Base-by-base conservation (phyloP, 2,329 filamentous ascomycete species). In the Diaporthe sp. region DNA sequence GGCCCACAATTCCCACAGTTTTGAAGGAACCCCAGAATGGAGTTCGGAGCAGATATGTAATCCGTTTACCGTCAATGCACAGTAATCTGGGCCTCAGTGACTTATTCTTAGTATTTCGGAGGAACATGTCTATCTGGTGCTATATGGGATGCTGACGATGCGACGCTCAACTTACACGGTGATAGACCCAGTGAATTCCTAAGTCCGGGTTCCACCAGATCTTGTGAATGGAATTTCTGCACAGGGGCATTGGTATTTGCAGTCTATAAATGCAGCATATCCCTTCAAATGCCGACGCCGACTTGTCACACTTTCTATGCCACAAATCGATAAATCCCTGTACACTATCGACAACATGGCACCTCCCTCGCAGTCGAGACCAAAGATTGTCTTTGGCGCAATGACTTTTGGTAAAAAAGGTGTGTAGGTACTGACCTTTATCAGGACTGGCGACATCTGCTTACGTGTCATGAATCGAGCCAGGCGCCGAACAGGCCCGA, bases 301-400 rank as follows among this genome's bases (percentile, higher is more conserved):
- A 1, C 15, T 51, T 25, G 13, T 37, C 19, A 17, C 15, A 2
- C 28, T 37, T 2, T 17, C 10, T n/a, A 34, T 3, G 51, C 44
- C n/a, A 34, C 6, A 6, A 22, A 37, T 19, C 7, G 3, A 51
- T 22, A 15, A 13, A 13, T 17, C 15, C 5, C 4, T 51, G 2
- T 15, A 12, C 9, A 39, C 13, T 0, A 17, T 4, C 6, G 12
- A 53, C 28, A 39, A 19, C 3, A 68, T 68, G 62, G 31, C 46
- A 31, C 2, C 22, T 44, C 13, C 31, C 10, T 51, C 44, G 25
- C 62, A 68, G 46, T 53, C 62, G 4, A n/a, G 13, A 1, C 44
- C n/a, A 44, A 80, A 80, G 68, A 71, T 81, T 25, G 79, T 82
- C 58, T 82, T 82, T 58, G 81, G 81, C 42, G 77, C 81, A 17